Evolutionary conservation across 148 eudicot species (phyloP).

Genomic region (Selenicereus undatus): DNA sequence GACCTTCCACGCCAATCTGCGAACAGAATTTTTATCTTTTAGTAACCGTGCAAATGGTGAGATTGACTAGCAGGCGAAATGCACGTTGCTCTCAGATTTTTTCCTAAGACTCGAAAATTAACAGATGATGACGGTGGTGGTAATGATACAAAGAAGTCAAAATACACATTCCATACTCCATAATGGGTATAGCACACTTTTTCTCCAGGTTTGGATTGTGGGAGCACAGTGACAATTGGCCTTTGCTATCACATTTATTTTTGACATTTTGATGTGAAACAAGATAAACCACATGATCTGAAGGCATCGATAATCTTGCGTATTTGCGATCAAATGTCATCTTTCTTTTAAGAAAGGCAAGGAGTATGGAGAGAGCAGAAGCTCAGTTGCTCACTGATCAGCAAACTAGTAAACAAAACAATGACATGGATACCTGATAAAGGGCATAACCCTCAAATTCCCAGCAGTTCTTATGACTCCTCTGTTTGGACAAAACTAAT

Average conservation of each 20-base stretch:
- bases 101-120: not conserved
- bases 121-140: not conserved
- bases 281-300: not conserved
- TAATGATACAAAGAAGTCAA: not conserved
- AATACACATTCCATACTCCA: not conserved
- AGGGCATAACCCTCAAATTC: not conserved
- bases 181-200: not conserved
- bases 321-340: not conserved
- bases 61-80: not conserved
- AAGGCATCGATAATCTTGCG: not conserved
- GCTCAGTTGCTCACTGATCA: not conserved
- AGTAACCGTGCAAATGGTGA: slow-evolving; percentile 1
- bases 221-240: not conserved
- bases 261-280: not conserved
- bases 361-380: not conserved
- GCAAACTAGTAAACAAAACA: not conserved
- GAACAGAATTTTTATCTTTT: not conserved
- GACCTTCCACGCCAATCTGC: slow-evolving; percentile 83
- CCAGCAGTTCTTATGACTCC: not conserved
- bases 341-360: not conserved
- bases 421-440: not conserved
- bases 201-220: not conserved
- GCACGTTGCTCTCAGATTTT: not conserved
- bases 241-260: not conserved
- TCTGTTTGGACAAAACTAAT: not conserved